These are phyloP conservation scores for Suhomyces tanzawaensis DNA, from an alignment of 805 yeast species.

Conservation along the genomic window DNA sequence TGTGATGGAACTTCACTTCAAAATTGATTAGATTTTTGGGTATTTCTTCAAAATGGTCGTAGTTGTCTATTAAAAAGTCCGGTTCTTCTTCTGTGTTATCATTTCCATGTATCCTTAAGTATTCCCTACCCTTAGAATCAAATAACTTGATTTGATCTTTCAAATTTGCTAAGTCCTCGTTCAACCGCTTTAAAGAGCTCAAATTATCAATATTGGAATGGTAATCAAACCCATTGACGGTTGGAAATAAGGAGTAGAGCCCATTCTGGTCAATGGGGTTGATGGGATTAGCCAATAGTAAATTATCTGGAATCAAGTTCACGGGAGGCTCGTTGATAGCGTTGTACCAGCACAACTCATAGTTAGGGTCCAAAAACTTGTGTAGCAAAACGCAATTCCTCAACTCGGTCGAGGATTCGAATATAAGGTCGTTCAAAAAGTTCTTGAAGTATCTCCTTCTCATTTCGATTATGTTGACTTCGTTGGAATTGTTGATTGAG, in stretches of 20 bases:
- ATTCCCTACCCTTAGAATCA: conserved; percentile 23
- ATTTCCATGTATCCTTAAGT: conserved; percentile 5
- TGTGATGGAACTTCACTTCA: conserved; percentile 34
- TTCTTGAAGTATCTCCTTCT: conserved; percentile 45
- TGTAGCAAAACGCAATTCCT: conserved; percentile 36
- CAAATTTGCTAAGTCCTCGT: conserved; percentile 33
- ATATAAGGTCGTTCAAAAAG: conserved; percentile 41
- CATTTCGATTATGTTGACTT: conserved; percentile 42
- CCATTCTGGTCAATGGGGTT: conserved; percentile 55
- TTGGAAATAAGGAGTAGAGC: conserved; percentile 47
- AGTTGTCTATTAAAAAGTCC: conserved; percentile 6
- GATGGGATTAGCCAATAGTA: conserved; percentile 48
- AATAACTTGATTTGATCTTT: conserved; percentile 32
- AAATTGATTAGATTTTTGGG: conserved; percentile 32
- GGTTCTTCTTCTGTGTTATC: conserved; percentile 2
- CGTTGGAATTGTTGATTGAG: conserved; percentile 37
- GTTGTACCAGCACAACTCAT: conserved; percentile 50
- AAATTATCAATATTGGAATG: conserved; percentile 29
- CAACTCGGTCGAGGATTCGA: conserved; percentile 29
- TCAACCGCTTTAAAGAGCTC: conserved; percentile 30
- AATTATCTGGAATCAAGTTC: conserved; percentile 45
- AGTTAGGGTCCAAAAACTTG: conserved; percentile 51
- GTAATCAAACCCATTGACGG: conserved; percentile 38
- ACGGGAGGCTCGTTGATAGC: conserved; percentile 48
- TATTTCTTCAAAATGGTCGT: conserved; percentile 22